A percentile compares a stretch with the other conserved stretches of the same genome.
These are phyloP conservation scores for Euphorbia celastroides DNA, from an alignment of 441 rosid genomes.

Conservation along the genomic window DNA sequence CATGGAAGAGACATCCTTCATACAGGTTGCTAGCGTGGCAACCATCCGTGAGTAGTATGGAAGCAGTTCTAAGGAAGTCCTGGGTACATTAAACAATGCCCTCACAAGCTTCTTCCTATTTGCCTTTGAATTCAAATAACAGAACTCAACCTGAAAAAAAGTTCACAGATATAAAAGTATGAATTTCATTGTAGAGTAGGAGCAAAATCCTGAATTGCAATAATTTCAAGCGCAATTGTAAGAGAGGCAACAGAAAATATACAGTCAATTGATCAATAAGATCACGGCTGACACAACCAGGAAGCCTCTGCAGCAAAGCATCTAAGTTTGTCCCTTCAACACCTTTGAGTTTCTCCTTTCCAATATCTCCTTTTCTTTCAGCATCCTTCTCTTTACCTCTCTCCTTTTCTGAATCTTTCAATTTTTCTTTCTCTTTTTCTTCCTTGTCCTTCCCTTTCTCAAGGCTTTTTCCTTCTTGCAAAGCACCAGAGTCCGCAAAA, in stretches of 20 bases:
- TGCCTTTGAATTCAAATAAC: conserved; percentile 93
- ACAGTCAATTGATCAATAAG: conserved; percentile 95
- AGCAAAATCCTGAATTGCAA: background rate
- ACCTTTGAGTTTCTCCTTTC: conserved; percentile 85
- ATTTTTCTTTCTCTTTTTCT: conserved; percentile 76
- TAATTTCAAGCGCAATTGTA: conserved; percentile 7
- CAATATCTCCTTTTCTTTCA: conserved; percentile 72
- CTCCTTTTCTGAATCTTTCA: conserved; percentile 62
- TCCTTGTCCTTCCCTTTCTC: conserved; percentile 85
- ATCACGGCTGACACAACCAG: conserved; percentile 92
- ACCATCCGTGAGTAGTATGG: conserved; percentile 96
- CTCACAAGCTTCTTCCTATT: conserved; percentile 92
- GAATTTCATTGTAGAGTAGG: conserved; percentile 3
- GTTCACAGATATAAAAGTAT: conserved; percentile 6
- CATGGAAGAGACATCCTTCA: conserved; percentile 90
- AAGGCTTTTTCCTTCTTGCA: conserved; percentile 48
- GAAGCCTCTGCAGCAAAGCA: conserved; percentile 90
- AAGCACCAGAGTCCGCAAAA: conserved; percentile 50
- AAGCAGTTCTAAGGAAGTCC: conserved; percentile 93
- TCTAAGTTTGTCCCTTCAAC: conserved; percentile 91
- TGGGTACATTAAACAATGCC: conserved; percentile 92
- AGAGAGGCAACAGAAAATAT: conserved; percentile 25
- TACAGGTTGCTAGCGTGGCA: conserved; percentile 87
- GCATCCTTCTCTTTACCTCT: conserved; percentile 81
- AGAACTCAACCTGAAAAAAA: conserved; percentile 79